Base-by-base conservation (phyloP, 495 filamentous ascomycete genomes). In the Lepidopterella palustris region DNA sequence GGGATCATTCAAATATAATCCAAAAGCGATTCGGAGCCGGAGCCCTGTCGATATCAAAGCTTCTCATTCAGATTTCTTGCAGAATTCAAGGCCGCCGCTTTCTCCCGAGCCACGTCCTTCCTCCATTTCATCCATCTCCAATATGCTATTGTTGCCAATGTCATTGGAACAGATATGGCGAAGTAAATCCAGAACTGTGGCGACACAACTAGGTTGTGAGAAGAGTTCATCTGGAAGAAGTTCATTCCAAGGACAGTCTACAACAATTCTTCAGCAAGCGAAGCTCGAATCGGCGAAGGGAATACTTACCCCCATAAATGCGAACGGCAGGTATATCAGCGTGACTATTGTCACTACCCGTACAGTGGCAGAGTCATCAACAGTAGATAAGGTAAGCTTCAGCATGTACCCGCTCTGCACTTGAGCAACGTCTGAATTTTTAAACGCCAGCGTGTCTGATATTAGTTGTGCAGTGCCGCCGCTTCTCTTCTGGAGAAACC, bases 251-350 rank as follows among this genome's bases (percentile, higher is more conserved):
- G 18, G 18, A 42, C 9, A 3, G 35, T 15, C 35, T 42, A 13
- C 35, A 13, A 42, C 35, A 13, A 13, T 42, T 42, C 35, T 42
- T 42, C 13, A 13, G 3, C 10, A 42, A 42, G 18, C 2, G 35
- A 11, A 42, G 18, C 35, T 3, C 35, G 13, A 15, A 18, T 18
- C 3, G 35, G 10, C 18, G 18, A 42, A 40, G 26, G 4, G 57
- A n/a, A 3, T 18, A 73, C 75, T 68, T 64, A 79, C 76, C 2
- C 74, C 75, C 28, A 75, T 68, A 59, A 78, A 78, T 2, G 74
- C 74, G 9, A 73, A 65, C 0, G 77, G 77, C 11, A 79, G 67
- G 61, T 78, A 79, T 0, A 78, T 63, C 51, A 79, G 54, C 1
- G 74, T 74, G 57, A 78, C 59, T 0, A 70, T 73, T 4, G 77